Evolutionary conservation across 345 rosid genomes (phyloP).

Genomic region (Balakata baccata): DNA sequence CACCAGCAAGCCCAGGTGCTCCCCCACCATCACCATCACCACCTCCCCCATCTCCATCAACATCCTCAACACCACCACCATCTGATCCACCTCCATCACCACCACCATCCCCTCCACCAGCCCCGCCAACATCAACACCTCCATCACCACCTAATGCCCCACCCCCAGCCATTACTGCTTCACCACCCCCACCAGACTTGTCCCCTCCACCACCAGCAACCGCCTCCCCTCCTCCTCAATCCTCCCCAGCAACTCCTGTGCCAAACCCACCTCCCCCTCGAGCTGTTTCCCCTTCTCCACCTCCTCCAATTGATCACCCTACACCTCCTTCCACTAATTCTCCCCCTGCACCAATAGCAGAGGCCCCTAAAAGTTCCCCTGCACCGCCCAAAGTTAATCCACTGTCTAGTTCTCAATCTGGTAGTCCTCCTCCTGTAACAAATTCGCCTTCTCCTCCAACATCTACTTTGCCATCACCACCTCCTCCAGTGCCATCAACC

Average conservation of each 20-base stretch:
- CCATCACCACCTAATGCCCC: slow-evolving; percentile 36
- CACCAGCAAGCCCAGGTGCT: slow-evolving; percentile 42
- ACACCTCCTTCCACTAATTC: slow-evolving; percentile 31
- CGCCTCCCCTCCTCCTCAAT: slow-evolving; percentile 47
- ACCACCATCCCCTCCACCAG: slow-evolving; percentile 38
- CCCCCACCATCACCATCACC: slow-evolving; percentile 23
- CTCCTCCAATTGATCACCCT: slow-evolving; percentile 28
- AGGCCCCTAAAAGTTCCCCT: slow-evolving; percentile 39
- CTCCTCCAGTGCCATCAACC: slow-evolving; percentile 53
- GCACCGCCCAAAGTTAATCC: slow-evolving; percentile 32
- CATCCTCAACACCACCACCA: slow-evolving; percentile 34
- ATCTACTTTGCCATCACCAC: slow-evolving; percentile 41
- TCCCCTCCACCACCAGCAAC: slow-evolving; percentile 48
- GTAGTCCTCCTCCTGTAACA: slow-evolving; percentile 47
- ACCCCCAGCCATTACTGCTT: slow-evolving; percentile 23
- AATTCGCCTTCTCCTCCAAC: slow-evolving; percentile 36
- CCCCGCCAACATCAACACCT: slow-evolving; percentile 42
- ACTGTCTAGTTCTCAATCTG: slow-evolving; percentile 33
- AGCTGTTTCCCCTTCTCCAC: slow-evolving; percentile 36
- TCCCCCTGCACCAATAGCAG: slow-evolving; percentile 44
- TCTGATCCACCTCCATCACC: slow-evolving; percentile 9
- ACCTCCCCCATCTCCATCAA: slow-evolving; percentile 5
- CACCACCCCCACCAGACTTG: slow-evolving; percentile 37
- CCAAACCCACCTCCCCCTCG: slow-evolving; percentile 57
- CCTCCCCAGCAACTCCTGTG: slow-evolving; percentile 43